These are phyloP conservation scores for Eucalyptus tenuipes DNA, from an alignment of 345 rosid species.

Conservation along the genomic window DNA sequence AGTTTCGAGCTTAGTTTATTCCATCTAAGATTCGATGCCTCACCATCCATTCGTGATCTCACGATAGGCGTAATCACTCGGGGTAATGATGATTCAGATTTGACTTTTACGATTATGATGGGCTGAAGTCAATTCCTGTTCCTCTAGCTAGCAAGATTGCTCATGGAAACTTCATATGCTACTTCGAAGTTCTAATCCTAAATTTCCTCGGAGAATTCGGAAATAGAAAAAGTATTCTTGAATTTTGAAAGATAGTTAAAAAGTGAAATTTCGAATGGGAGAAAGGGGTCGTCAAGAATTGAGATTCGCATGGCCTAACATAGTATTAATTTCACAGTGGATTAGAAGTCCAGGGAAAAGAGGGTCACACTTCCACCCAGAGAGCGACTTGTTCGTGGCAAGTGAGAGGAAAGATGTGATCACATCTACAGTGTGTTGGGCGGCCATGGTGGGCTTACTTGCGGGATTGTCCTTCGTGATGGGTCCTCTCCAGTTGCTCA, in stretches of 20 bases:
- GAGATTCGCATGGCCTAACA: not conserved
- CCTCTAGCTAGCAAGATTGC: not conserved
- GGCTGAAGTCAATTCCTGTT: not conserved
- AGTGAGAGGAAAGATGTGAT: constrained; percentile 57
- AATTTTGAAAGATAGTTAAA: not conserved
- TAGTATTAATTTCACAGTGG: constrained; percentile 34
- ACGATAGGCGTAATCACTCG: not conserved
- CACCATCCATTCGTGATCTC: not conserved
- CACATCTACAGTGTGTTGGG: constrained; percentile 76
- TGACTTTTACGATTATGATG: not conserved
- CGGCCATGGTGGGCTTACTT: constrained; percentile 61
- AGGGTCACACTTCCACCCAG: constrained; percentile 81
- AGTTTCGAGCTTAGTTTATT: not conserved
- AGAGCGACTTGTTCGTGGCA: constrained; percentile 67
- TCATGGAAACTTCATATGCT: not conserved
- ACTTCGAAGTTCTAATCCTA: not conserved
- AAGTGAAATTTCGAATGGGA: not conserved
- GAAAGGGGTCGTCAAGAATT: not conserved
- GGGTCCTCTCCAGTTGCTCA: constrained; percentile 58
- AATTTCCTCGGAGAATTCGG: not conserved
- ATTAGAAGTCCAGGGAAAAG: constrained; percentile 76
- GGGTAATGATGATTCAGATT: not conserved
- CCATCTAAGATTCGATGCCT: not conserved
- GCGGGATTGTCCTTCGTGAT: constrained; percentile 29
- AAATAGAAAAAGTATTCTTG: not conserved